Percentiles rank a stretch among this genome's conserved stretches.
These are phyloP conservation scores for Fusarium praegraminearum DNA, from an alignment of 2,329 filamentous ascomycete genomes.

Conservation along the genomic window DNA sequence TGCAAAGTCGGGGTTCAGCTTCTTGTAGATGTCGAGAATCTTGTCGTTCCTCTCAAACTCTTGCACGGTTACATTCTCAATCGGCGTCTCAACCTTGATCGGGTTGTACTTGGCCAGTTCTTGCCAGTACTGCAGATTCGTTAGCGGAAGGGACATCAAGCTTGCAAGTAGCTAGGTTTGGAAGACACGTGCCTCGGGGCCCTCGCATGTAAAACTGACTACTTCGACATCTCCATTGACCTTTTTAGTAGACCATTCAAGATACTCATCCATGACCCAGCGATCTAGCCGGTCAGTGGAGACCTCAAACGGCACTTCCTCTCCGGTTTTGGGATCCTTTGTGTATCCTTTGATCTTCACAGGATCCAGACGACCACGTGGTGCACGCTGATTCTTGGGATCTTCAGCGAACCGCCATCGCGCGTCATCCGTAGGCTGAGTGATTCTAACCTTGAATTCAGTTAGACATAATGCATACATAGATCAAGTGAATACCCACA, in stretches of 20 bases:
- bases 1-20: slow-evolving; percentile 1
- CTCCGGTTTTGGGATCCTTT: not conserved
- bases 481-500: not conserved
- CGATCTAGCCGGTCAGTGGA: not conserved
- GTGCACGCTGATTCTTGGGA: slow-evolving; percentile 1
- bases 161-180: rapidly evolving
- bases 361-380: not conserved
- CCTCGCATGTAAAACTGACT: slow-evolving; percentile 1
- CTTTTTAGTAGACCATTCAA: slow-evolving; percentile 7
- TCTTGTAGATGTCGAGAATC: not conserved
- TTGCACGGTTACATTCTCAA: not conserved
- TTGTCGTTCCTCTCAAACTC: not conserved
- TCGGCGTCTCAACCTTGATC: not conserved
- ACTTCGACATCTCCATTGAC: not conserved
- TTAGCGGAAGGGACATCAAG: not conserved
- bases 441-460: not conserved
- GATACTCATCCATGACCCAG: slow-evolving; percentile 8
- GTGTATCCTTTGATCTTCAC: not conserved
- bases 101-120: slow-evolving; percentile 2
- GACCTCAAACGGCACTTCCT: not conserved
- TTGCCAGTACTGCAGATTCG: not conserved
- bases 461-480: not conserved
- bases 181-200: not conserved
- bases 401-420: not conserved
- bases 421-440: slow-evolving; percentile 1